Evolutionary conservation across 2,329 filamentous ascomycete genomes (phyloP), one percentile per base, ranked within the genome.

Genomic region (Aspergillus floridensis): DNA sequence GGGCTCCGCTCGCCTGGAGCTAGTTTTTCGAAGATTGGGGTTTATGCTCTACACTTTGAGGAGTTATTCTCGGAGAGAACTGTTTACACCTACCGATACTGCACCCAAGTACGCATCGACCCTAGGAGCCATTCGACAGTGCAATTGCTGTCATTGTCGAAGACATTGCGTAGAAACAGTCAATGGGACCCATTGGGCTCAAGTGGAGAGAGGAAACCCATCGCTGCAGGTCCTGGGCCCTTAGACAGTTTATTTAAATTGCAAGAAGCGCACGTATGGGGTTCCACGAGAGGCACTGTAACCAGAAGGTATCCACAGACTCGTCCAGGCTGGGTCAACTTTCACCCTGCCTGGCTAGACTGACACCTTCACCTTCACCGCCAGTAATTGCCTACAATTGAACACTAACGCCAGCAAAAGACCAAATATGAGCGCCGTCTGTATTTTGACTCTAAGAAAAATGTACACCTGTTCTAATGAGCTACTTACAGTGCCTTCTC

Each of bases 401-500:
- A 44, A 8, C 26, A 8, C 7, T 2, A 8, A 29, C 26, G 26
- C 26, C 0, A 29, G 8, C 26, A 44, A 44, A 16, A 7, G 14
- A 8, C 5, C 14, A 19, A 44, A n/a, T 3, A 19, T 19, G 38
- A 44, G 32, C 32, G 10, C 10, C 11, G 1, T 35, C 32, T 35
- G 32, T 12, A 19, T 44, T 44, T 19, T 44, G 8, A 19, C 38
- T 10, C 26, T 29, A 29, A 7, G 26, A 29, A 10, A 7, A 8
- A 16, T 55, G 24, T 41, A 22, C 38, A 26, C 22, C 35, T n/a
- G 22, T 31, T 48, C 5, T 49, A 5, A 49, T 11, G 5, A 24
- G 41, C 50, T 53, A 52, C 19, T 35, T 57, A 58, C 5, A 64
- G 21, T 7, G 26, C 38, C 24, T 60, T 71, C 67, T 81, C 79